Percentiles rank a stretch among this genome's conserved stretches.
Conservation (phyloP, 2,329 filamentous ascomycete genomes). For the Blumeria graminis region DNA sequence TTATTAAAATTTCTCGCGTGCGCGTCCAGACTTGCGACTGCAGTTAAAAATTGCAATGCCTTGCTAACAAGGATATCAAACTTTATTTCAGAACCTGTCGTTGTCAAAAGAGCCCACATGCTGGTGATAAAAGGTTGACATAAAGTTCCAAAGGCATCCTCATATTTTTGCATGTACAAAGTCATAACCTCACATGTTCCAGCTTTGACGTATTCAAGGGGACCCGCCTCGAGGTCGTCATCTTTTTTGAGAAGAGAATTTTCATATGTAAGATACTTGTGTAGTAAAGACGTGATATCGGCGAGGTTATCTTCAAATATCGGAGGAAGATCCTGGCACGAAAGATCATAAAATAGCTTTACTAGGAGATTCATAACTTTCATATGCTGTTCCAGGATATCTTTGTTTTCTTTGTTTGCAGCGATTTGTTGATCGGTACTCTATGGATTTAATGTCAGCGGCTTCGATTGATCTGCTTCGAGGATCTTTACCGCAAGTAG, state of each 20-base stretch:
- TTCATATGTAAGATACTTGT: conserved; percentile 82
- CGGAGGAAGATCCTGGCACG: conserved; percentile 87
- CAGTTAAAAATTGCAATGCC: conserved; percentile 80
- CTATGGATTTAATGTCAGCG: conserved; percentile 14
- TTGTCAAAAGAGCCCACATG: conserved; percentile 77
- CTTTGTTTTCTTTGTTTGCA: conserved; percentile 51
- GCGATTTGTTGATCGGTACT: conserved; percentile 49
- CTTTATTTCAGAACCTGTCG: conserved; percentile 66
- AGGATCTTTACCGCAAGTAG: conserved; percentile 39
- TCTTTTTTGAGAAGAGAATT: conserved; percentile 63
- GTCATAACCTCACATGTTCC: conserved; percentile 82
- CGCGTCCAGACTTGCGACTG: conserved; percentile 51
- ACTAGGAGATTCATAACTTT: conserved; percentile 69
- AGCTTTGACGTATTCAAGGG: conserved; percentile 68
- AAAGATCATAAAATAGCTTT: conserved; percentile 87
- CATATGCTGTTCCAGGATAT: conserved; percentile 52
- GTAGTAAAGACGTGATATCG: conserved; percentile 52
- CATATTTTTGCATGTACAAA: conserved; percentile 82
- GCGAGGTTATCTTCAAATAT: conserved; percentile 77
- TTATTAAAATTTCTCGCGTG: conserved; percentile 75
- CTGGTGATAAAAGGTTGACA: conserved; percentile 68
- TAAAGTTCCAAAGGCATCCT: conserved; percentile 70
- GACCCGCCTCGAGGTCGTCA: conserved; percentile 72
- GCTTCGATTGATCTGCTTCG: no score
- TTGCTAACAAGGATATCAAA: conserved; percentile 89